A percentile compares a stretch with the other conserved stretches of the same genome.
These are phyloP conservation scores for Pleurotus eryngii DNA, from an alignment of 768 basidiomycete genomes.

Conservation along the genomic window DNA sequence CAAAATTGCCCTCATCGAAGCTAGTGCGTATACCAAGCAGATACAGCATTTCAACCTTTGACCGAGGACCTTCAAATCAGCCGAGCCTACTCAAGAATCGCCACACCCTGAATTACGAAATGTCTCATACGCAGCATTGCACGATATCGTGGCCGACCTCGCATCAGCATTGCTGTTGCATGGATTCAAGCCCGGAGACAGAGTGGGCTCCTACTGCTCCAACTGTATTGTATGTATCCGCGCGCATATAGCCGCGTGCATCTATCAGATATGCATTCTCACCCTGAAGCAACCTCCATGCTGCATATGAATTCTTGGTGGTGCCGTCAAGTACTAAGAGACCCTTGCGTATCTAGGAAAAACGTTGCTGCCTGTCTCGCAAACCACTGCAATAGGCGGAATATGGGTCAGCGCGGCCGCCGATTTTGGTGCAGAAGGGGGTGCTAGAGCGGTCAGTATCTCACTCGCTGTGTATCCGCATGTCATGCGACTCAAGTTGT, in stretches of 20 bases:
- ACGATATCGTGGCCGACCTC: conserved; percentile 50
- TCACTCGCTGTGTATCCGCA: neutral
- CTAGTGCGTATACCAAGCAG: conserved; percentile 44
- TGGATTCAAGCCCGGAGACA: conserved; percentile 61
- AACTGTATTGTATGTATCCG: conserved; percentile 64
- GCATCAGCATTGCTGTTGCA: conserved; percentile 53
- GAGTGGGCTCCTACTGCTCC: conserved; percentile 74
- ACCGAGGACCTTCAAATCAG: conserved; percentile 29
- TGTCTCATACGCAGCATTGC: conserved; percentile 56
- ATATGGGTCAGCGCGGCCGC: conserved; percentile 83
- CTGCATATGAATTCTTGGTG: conserved; percentile 3
- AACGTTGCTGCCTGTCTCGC: conserved; percentile 68
- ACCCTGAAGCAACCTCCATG: neutral
- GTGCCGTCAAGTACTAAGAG: neutral
- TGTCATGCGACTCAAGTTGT: conserved; percentile 4
- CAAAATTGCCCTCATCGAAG: conserved; percentile 67
- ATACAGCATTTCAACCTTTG: conserved; percentile 10
- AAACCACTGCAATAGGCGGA: conserved; percentile 48
- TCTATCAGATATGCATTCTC: neutral
- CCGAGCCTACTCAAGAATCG: conserved; percentile 55
- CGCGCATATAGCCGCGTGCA: conserved; percentile 8
- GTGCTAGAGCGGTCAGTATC: conserved; percentile 62
- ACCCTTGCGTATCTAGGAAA: conserved; percentile 40
- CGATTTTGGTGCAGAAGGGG: conserved; percentile 80
- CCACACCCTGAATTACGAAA: conserved; percentile 41